These are phyloP conservation scores for Aspergillus luchuensis DNA, from an alignment of 2,329 filamentous ascomycete genomes.

Conservation along the genomic window DNA sequence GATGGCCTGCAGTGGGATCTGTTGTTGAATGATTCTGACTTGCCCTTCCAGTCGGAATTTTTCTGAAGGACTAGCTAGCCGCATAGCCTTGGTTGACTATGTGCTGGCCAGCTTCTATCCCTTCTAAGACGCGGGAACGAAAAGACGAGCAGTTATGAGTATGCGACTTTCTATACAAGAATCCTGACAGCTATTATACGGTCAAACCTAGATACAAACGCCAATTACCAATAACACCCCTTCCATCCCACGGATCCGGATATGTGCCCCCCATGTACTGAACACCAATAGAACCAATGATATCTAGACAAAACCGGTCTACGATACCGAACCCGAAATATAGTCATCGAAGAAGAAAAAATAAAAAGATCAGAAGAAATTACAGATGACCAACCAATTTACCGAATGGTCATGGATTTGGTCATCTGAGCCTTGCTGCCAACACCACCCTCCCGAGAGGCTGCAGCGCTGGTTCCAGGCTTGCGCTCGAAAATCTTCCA, in stretches of 20 bases:
- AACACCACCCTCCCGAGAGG: conserved; percentile 65
- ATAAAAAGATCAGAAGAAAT: conserved; percentile 10
- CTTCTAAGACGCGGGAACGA: neutral
- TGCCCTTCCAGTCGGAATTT: neutral
- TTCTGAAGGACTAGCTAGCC: neutral
- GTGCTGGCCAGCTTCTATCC: neutral
- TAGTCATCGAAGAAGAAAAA: conserved; percentile 9
- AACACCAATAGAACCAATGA: conserved; percentile 4
- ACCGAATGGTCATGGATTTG: conserved; percentile 95
- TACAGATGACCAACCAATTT: conserved; percentile 35
- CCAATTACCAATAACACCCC: conserved; percentile 2
- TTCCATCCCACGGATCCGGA: conserved; percentile 3
- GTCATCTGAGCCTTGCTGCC: conserved; percentile 80
- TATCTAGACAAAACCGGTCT: conserved; percentile 6
- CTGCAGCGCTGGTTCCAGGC: conserved; percentile 68
- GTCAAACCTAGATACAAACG: conserved; percentile 18
- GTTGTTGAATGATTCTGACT: conserved; percentile 2
- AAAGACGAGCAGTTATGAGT: neutral
- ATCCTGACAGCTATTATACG: conserved; percentile 10
- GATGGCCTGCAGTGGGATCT: conserved; percentile 6
- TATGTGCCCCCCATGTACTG: neutral
- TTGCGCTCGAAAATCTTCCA: conserved; percentile 99
- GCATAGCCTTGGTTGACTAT: neutral
- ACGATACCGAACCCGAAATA: conserved; percentile 4
- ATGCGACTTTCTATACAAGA: conserved; percentile 13